Base-by-base conservation (phyloP, 1,284 basidiomycete species). In the Coniferiporia sulphurascens region DNA sequence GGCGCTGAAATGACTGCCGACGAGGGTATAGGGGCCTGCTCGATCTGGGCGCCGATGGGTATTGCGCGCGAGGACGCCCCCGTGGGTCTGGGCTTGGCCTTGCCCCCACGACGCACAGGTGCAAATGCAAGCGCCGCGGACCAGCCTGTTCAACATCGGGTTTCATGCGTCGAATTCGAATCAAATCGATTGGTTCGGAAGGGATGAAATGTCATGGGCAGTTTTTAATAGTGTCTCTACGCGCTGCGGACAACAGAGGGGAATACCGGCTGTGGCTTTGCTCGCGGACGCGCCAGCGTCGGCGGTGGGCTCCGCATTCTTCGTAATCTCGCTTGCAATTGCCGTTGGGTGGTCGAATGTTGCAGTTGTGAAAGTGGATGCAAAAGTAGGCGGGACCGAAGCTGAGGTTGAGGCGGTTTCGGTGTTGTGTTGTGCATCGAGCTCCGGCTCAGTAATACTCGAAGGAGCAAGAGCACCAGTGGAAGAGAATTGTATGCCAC, bases 41-140 rank as follows among this genome's bases (percentile, higher is more conserved):
- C 35, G 36, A 64, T 34, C 9, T 83, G 76, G 4, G 84, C 85
- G 13, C 86, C 86, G 0, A 80, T 78, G n/a, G 87, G 86, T 1
- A 88, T 73, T 19, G 87, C 76, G 0, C 60, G 58, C 9, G 78
- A 67, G 0, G 72, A 72, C 1, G 73, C 62, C 0, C 75, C 67
- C 68, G 86, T 89, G 43, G 78, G 61, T 68, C 89, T 91, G 64
- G 74, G 75, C 34, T 70, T 68, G 43, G 73, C 71, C 62, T 74
- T 74, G 59, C 75, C 76, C 63, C 85, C 78, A 55, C 69, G 61
- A 12, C 88, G 82, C 50, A 89, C 79, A 49, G 89, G 90, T 15
- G 90, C 90, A 66, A 92, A 92, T 9, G 89, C 90, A 63, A 92
- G 85, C n/a, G 89, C 82, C 63, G 90, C 87, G 66, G 90, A 92